phyloP scores from a whole-genome alignment of 371 early-diverging fungal species.

The Mortierella sp. region DNA sequence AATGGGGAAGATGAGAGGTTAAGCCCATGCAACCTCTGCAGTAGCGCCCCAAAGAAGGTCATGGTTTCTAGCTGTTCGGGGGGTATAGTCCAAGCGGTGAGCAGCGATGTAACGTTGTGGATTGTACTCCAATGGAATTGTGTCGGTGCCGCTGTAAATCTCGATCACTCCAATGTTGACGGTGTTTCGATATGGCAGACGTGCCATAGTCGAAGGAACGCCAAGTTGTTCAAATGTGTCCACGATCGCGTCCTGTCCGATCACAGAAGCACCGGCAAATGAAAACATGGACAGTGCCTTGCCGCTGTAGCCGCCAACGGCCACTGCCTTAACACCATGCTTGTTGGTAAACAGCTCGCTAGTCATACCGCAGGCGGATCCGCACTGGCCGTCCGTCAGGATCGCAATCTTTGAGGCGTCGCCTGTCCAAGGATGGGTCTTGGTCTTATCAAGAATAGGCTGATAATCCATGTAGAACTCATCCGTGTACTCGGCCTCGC shows the following conservation, averaged over 20 bases:
- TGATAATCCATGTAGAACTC: constrained; percentile 9
- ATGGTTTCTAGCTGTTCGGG: constrained; percentile 14
- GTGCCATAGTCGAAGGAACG: neutral
- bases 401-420: constrained; percentile 22
- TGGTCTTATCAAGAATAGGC: neutral
- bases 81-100: constrained; percentile 19
- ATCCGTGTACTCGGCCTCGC: constrained; percentile 18
- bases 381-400: constrained; percentile 32
- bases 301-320: constrained; percentile 13
- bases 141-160: constrained; percentile 6
- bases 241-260: constrained; percentile 1
- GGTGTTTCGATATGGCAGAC: constrained; percentile 8
- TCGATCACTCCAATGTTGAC: neutral
- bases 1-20: neutral
- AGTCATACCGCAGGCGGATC: constrained; percentile 34
- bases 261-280: constrained; percentile 17
- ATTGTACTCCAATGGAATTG: constrained; percentile 19
- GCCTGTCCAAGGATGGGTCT: constrained; percentile 18
- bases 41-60: constrained; percentile 23
- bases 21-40: constrained; percentile 20
- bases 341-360: constrained; percentile 4
- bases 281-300: constrained; percentile 31
- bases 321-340: constrained; percentile 25
- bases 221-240: neutral
- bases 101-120: constrained; percentile 10